Percentiles rank a stretch among this genome's conserved stretches.
These are phyloP conservation scores for Paragyromitra xinjiangensis DNA, from an alignment of 495 filamentous ascomycete genomes.

Conservation along the genomic window DNA sequence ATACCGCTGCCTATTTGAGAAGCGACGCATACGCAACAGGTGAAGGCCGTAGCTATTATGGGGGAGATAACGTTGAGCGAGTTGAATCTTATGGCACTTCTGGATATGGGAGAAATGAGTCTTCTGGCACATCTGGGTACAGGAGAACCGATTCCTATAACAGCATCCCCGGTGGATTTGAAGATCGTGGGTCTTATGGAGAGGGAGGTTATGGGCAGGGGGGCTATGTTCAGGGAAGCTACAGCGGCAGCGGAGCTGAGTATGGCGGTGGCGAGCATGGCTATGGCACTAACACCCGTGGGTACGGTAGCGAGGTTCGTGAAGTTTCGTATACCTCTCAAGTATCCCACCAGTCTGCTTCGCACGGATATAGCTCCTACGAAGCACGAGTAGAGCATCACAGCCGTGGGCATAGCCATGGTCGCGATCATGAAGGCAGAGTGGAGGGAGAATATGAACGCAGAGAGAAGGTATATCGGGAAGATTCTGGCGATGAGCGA, in stretches of 20 bases:
- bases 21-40: constrained; percentile 27
- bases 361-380: constrained; percentile 22
- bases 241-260: background rate
- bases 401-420: background rate
- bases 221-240: background rate
- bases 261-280: constrained; percentile 9
- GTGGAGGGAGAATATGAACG: constrained; percentile 29
- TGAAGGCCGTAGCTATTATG: constrained; percentile 45
- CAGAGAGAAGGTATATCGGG: constrained; percentile 41
- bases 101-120: constrained; percentile 15
- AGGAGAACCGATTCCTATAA: constrained; percentile 28
- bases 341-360: constrained; percentile 20
- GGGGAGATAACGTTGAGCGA: background rate
- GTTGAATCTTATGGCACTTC: constrained; percentile 12
- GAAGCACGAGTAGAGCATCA: constrained; percentile 27
- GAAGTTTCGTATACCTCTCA: constrained; percentile 41
- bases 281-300: constrained; percentile 37
- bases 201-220: constrained; percentile 14
- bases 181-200: constrained; percentile 24
- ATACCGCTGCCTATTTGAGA: constrained; percentile 32
- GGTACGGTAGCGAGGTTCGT: constrained; percentile 21
- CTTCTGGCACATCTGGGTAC: constrained; percentile 34
- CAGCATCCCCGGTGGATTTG: constrained; percentile 24
- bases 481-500: constrained; percentile 41
- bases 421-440: background rate